Evolutionary conservation across 2,329 filamentous ascomycete species (phyloP), one percentile per base, ranked within the genome.

Genomic region (Corinectria fuckeliana): DNA sequence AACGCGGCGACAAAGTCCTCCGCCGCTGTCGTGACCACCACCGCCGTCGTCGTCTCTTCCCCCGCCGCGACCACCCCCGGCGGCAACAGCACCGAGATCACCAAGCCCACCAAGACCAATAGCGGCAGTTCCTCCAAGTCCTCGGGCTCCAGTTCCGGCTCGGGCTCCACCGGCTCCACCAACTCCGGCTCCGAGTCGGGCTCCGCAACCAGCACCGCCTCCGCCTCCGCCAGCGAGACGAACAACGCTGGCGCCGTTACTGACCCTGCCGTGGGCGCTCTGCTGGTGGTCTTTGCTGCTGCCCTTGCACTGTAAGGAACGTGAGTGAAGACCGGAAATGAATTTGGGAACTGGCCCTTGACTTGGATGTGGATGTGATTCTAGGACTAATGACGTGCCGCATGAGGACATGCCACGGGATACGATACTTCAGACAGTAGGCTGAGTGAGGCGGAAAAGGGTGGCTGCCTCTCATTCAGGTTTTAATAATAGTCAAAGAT

Each of bases 231-330:
- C 32, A 61, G 51, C 13, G 42, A 45, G 23, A 55, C 63, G n/a
- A n/a, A n/a, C 34, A 63, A 54, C 41, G 64, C 60, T 26, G 69
- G 67, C 18, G 67, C 68, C n/a, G 38, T 62, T n/a, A 62, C 61
- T 16, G 73, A 61, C 38, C 71, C 70, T 32, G 69, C 66, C 34
- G 63, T 66, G n/a, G 72, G 71, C 20, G 64, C 68, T 9, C 26
- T 76, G 8, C 69, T 74, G 16, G 74, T 74, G 41, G 53, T 74
- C 14, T 20, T 75, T 34, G 74, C 71, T 26, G 72, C 70, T 26
- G 69, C 64, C 30, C 28, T 75, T 55, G 75, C 74, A 63, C 66
- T 77, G 67, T 77, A 74, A 71, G 52, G 55, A 49, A 18, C 18
- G 38, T 47, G 36, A 47, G 36, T n/a, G 47, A 49, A 6, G 25